Conservation (phyloP, 1,284 basidiomycete species). For the Coniferiporia sulphurascens region DNA sequence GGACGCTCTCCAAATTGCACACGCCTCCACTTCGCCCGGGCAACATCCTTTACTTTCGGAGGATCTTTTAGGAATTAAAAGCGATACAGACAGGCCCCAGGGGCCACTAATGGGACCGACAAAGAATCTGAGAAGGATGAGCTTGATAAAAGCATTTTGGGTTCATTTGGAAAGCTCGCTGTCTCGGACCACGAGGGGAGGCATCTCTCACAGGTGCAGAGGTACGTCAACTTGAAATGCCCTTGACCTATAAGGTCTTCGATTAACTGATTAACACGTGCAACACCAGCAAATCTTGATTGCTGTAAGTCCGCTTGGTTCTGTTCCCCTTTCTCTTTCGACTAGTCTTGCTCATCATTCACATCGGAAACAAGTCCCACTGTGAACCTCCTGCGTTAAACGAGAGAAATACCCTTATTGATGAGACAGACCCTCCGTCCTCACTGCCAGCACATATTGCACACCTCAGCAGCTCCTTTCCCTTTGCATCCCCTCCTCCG, state of each 20-base stretch:
- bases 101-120: not conserved
- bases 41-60: constrained; percentile 26
- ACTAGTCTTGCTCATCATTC: not conserved
- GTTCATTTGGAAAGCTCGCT: constrained; percentile 12
- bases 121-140: not conserved
- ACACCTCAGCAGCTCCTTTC: constrained; percentile 8
- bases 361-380: not conserved
- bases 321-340: not conserved
- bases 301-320: not conserved
- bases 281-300: not conserved
- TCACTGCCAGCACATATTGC: not conserved
- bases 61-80: constrained; percentile 26
- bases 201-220: constrained; percentile 11
- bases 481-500: constrained; percentile 1
- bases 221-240: constrained; percentile 11
- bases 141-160: constrained; percentile 1
- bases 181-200: constrained; percentile 11
- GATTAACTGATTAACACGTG: not conserved
- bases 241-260: not conserved
- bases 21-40: constrained; percentile 15
- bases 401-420: not conserved
- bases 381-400: not conserved
- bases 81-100: not conserved
- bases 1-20: constrained; percentile 21
- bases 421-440: not conserved